Percentiles rank a stretch among this genome's conserved stretches.
These are phyloP conservation scores for Globisporangium mamillatum DNA, from an alignment of 352 stramenopile genomes.

Conservation along the genomic window DNA sequence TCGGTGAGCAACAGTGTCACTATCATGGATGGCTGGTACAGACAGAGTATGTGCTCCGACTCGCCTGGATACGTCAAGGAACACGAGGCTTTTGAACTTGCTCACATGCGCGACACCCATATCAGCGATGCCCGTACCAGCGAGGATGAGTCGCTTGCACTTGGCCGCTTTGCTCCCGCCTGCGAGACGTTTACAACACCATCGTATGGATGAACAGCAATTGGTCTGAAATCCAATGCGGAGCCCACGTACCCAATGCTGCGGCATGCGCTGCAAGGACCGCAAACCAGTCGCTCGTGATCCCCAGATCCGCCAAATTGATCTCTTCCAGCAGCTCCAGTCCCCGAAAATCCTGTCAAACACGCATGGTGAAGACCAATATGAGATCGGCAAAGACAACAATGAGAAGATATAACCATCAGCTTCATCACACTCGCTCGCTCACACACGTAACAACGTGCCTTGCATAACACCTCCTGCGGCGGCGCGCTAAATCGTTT, in stretches of 20 bases:
- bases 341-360: conserved; percentile 25
- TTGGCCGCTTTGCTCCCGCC: background rate
- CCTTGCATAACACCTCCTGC: conserved; percentile 34
- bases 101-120: conserved; percentile 18
- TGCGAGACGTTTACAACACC: background rate
- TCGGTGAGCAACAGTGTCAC: background rate
- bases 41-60: too few species aligned
- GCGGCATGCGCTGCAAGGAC: conserved; percentile 21
- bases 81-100: conserved; percentile 30
- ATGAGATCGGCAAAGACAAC: background rate
- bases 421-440: background rate
- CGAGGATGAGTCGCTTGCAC: conserved; percentile 23
- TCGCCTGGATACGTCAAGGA: conserved; percentile 29
- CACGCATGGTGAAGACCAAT: background rate
- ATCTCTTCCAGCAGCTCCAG: conserved; percentile 26
- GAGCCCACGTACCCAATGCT: conserved; percentile 7
- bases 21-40: background rate
- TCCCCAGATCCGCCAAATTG: conserved; percentile 21
- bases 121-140: conserved; percentile 32
- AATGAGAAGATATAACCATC: background rate
- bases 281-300: conserved; percentile 34
- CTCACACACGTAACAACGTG: conserved; percentile 4
- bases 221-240: too few species aligned
- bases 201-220: too few species aligned
- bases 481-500: conserved; percentile 27